Base-by-base conservation (phyloP, 805 yeast species). In the Suhomyces xylopsoci region DNA sequence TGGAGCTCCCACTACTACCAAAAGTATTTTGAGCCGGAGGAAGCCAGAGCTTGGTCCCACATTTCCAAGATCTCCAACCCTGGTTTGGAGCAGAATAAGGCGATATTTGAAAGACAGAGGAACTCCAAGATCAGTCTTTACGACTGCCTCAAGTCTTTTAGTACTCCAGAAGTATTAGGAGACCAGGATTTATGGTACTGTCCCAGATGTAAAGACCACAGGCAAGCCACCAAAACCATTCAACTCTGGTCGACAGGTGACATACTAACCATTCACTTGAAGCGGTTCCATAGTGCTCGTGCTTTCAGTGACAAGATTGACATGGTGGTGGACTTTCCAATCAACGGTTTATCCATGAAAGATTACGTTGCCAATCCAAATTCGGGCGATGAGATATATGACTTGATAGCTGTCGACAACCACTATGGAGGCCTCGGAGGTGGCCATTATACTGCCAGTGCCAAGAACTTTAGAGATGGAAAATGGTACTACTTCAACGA, bases 341-440 rank as follows among this genome's bases (percentile, higher is more conserved):
- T 91, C 30, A 85, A 82, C 52, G 91, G 88, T 0, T 74, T 94
- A 41, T 94, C 93, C 61, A 77, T 93, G 78, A 65, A 81, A 1
- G 73, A 77, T n/a, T 81, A 83, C 59, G 77, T 89, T 4, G 71
- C 72, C 7, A 65, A 68, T 41, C 62, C 66, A 3, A 53, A 57
- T 5, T 40, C 55, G 73, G 65, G 66, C 12, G 73, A 62, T 45
- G 64, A 28, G n/a, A 64, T 88, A 1, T 93, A 93, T 68, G 98
- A 94, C 65, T 73, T 94, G 56, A 78, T 89, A 61, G 98, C 94
- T 0, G 97, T 94, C 20, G 98, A 92, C 66, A 94, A 93, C 66
- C 99, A 94, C 65, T 91, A 79, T 66, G 99, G 98, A 48, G 97
- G 97, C 0, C 74, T 93, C 17, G 97, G 98, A 0, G 98, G 98